phyloP scores from a whole-genome alignment of 176 grass and related monocot species.

The Aegilops umbellulata region DNA sequence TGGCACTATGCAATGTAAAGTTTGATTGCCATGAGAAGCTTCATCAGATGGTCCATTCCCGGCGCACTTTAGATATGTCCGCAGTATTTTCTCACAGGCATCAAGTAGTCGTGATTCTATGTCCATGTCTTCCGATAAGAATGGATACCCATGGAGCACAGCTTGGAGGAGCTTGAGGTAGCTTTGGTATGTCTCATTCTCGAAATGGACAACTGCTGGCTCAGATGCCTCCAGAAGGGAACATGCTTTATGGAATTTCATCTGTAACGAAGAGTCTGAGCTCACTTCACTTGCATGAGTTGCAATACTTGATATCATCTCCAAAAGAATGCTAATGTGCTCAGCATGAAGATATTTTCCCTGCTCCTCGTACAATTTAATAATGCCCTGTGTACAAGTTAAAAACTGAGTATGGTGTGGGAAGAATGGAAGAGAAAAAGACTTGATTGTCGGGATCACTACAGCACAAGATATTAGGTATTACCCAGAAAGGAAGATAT shows the following conservation, averaged over 20 bases:
- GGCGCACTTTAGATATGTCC: constrained; percentile 74
- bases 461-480: not conserved
- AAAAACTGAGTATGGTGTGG: not conserved
- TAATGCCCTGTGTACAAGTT: constrained; percentile 54
- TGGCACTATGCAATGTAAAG: constrained; percentile 61
- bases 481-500: constrained; percentile 5
- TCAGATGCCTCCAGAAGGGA: constrained; percentile 89
- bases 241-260: constrained; percentile 86
- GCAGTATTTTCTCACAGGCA: constrained; percentile 68
- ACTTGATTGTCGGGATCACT: not conserved
- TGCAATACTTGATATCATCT: constrained; percentile 72
- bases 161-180: constrained; percentile 81
- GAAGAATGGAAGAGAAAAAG: not conserved
- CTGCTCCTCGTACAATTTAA: constrained; percentile 66
- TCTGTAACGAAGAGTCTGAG: constrained; percentile 52
- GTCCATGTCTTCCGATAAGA: constrained; percentile 55
- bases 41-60: constrained; percentile 32
- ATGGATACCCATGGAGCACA: constrained; percentile 52
- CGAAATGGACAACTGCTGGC: constrained; percentile 84
- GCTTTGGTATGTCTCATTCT: constrained; percentile 83
- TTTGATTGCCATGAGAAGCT: not conserved
- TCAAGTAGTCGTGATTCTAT: constrained; percentile 60
- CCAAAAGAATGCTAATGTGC: constrained; percentile 75
- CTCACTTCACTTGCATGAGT: constrained; percentile 79
- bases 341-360: constrained; percentile 42